phyloP scores from a whole-genome alignment of 1,284 basidiomycete species.

The Moesziomyces globuligerus region DNA sequence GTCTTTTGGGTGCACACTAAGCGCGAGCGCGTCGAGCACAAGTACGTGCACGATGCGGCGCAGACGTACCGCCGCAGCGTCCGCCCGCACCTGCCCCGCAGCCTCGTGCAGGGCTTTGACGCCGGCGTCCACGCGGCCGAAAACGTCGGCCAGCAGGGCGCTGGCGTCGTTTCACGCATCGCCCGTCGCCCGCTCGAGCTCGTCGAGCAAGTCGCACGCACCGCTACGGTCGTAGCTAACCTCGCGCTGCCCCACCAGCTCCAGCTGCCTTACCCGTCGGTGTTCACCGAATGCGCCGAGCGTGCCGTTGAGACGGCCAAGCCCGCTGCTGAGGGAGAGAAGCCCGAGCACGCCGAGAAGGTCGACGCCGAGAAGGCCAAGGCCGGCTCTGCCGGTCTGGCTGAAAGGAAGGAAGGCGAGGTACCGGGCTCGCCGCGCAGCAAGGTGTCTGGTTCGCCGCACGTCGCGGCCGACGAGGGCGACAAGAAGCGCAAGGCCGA shows the following conservation, averaged over 20 bases:
- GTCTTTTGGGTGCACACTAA: conserved; percentile 41
- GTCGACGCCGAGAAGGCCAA: conserved; percentile 1
- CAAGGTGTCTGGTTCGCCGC: conserved; percentile 31
- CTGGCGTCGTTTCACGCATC: conserved; percentile 15
- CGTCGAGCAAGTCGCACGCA: conserved; percentile 32
- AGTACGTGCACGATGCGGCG: conserved; percentile 14
- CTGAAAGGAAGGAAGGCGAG: conserved; percentile 1
- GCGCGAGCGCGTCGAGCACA: conserved; percentile 19
- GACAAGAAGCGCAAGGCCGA: conserved; percentile 4
- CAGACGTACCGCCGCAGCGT: conserved; percentile 18
- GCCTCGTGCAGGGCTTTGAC: conserved; percentile 36
- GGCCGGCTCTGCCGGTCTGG: background rate
- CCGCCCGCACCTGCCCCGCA: conserved; percentile 29
- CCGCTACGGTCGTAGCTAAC: conserved; percentile 25
- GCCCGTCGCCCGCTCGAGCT: conserved; percentile 24
- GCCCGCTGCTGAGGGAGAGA: background rate
- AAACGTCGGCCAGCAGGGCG: conserved; percentile 16
- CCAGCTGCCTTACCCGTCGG: conserved; percentile 39
- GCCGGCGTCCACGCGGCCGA: conserved; percentile 27
- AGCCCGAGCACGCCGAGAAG: conserved; percentile 2
- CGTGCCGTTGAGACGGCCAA: no score
- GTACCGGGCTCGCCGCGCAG: conserved; percentile 19
- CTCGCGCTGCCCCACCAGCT: conserved; percentile 26
- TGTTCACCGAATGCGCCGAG: conserved; percentile 16
- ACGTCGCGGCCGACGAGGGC: background rate